Evolutionary conservation across 495 filamentous ascomycete species (phyloP), one percentile per base, ranked within the genome.

Genomic region (Penicillium longicatenatum): DNA sequence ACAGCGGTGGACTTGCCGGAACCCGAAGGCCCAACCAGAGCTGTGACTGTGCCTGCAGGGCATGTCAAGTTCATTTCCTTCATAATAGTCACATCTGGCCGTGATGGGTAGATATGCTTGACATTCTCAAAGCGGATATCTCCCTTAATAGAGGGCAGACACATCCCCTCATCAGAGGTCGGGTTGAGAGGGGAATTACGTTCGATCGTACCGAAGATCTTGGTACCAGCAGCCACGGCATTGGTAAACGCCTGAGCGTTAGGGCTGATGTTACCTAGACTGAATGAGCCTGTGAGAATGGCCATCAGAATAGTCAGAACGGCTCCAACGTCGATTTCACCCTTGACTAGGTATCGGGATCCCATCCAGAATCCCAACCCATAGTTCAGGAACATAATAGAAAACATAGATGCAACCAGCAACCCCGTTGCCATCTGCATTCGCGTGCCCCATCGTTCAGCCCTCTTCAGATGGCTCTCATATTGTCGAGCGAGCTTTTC

Each of bases 291-390:
- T 56, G 96, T 93, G 72, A 98, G 86, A 59, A 95, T 87, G 22
- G 90, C 81, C 80, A 98, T 84, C 72, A 97, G 76, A 53, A 98
- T 92, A 11, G 87, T 98, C 33, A 97, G 68, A 61, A 78, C 65
- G 57, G 76, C 64, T 45, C 75, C 76, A 6, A 85, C 73, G 33
- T 71, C 68, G 22, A 89, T 78, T n/a, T 86, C 80, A 2, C 86
- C 86, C 9, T 80, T 66, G 0, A 92, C 86, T 7, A 96, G 67
- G 71, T 86, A 97, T 45, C 84, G 80, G 56, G 89, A 92, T 11
- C 94, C 94, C 79, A 92, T 89, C 94, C 94, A 98, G 76, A 98
- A 98, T 37, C 92, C 88, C 37, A 98, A 82, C 31, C 88, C 90
- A 62, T 97, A 97, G 71, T 93, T 95, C 39, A 93, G 71, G 65